These are phyloP conservation scores for Pholiota conissans DNA, from an alignment of 768 basidiomycete species.

Conservation along the genomic window DNA sequence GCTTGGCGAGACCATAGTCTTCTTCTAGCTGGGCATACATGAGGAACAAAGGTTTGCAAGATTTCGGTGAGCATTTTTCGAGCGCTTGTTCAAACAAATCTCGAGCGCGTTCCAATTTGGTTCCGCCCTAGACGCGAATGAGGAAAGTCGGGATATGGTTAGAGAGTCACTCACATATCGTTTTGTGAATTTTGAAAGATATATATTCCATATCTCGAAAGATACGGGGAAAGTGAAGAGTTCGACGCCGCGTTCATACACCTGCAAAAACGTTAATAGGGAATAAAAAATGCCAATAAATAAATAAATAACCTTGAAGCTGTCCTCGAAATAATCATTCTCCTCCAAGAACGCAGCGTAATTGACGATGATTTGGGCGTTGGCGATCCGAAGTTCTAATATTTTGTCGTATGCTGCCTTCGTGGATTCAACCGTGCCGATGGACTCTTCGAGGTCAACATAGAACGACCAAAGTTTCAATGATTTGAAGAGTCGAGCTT, in stretches of 20 bases:
- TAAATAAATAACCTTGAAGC: conserved; percentile 76
- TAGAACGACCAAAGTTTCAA: conserved; percentile 99
- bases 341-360: conserved; percentile 97
- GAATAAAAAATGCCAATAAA: neutral
- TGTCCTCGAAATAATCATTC: conserved; percentile 97
- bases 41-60: conserved; percentile 91
- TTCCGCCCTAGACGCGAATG: conserved; percentile 63
- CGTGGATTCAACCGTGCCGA: conserved; percentile 88
- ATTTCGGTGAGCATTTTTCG: conserved; percentile 94
- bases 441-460: conserved; percentile 95
- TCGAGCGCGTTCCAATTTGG: conserved; percentile 92
- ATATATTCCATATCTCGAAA: conserved; percentile 99
- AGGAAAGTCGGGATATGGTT: neutral
- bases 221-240: conserved; percentile 97
- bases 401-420: conserved; percentile 97
- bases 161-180: conserved; percentile 71
- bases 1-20: conserved; percentile 91
- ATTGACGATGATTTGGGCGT: conserved; percentile 96
- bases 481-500: conserved; percentile 93
- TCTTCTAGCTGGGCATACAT: conserved; percentile 98
- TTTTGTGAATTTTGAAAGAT: conserved; percentile 94
- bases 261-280: conserved; percentile 39
- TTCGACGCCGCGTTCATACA: conserved; percentile 96
- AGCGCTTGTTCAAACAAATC: conserved; percentile 98
- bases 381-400: conserved; percentile 93